These are phyloP conservation scores for Phoenix dactylifera DNA, from an alignment of 176 grass and related monocot species.

Conservation along the genomic window DNA sequence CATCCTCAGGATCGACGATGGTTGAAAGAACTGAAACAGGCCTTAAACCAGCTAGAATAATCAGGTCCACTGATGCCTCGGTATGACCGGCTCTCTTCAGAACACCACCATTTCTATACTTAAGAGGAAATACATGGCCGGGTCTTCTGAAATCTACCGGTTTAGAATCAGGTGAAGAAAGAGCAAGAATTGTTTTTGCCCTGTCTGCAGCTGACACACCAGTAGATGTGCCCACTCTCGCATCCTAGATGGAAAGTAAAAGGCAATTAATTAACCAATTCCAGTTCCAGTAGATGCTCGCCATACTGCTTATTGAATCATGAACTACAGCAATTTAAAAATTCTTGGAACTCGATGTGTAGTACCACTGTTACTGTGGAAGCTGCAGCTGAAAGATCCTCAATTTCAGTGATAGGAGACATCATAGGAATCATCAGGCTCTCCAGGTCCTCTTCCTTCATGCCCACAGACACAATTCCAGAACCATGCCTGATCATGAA, in stretches of 20 bases:
- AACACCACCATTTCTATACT: slow-evolving; percentile 71
- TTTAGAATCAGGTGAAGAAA: slow-evolving; percentile 70
- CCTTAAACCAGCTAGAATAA: slow-evolving; percentile 39
- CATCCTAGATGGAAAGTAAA: slow-evolving; percentile 44
- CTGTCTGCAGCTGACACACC: slow-evolving; percentile 81
- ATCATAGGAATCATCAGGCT: slow-evolving; percentile 93
- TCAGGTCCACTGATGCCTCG: slow-evolving; percentile 80
- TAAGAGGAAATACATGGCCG: slow-evolving; percentile 77
- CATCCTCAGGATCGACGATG: slow-evolving; percentile 57
- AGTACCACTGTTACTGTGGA: slow-evolving; percentile 83
- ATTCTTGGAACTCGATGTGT: slow-evolving; percentile 8
- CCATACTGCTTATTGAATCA: no score
- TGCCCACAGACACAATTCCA: slow-evolving; percentile 82
- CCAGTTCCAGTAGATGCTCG: no score
- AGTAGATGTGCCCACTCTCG: slow-evolving; percentile 47
- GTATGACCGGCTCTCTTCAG: slow-evolving; percentile 74
- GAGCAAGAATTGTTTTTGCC: slow-evolving; percentile 64
- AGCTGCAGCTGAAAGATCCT: slow-evolving; percentile 55
- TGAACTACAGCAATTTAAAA: no score
- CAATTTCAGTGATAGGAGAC: slow-evolving; percentile 58
- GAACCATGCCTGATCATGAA: slow-evolving; percentile 94
- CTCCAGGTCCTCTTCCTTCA: slow-evolving; percentile 72
- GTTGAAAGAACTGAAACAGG: slow-evolving; percentile 73
- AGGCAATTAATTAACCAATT: no score
- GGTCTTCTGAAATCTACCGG: slow-evolving; percentile 73